Evolutionary conservation across 2,329 filamentous ascomycete species (phyloP), one percentile per base, ranked within the genome.

Genomic region (Bipolaris zeicola): DNA sequence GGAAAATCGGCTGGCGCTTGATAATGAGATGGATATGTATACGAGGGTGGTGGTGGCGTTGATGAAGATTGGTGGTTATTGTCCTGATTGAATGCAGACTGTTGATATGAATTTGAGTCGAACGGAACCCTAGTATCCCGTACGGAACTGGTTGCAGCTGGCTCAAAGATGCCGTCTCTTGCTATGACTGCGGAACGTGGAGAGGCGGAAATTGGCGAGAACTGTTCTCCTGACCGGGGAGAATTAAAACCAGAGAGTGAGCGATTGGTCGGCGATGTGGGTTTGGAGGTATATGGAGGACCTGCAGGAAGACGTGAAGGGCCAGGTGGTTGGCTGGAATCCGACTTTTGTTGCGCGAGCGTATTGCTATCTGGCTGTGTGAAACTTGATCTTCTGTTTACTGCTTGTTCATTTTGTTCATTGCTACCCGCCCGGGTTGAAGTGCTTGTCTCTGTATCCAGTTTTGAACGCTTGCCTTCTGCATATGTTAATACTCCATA

Each of bases 401-500:
- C 31, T 31, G 59, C 42, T 37, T 67, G 69, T 7, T 76, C 72
- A 13, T 60, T 46, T 36, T 70, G 63, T 22, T 76, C 73, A 24
- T 73, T 57, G 50, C 69, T 72, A 50, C 61, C 72, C 44, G 67
- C 70, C 50, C 67, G 66, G 14, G 68, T 71, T n/a, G 68, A 71
- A 16, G 57, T 64, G 39, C 55, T 74, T 6, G 64, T 69, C 34
- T 80, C 77, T 11, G 71, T 68, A 52, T 80, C 78, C 5, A 79
- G 57, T 56, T 74, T 79, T 6, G 78, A 77, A 46, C 78, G 74
- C 58, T 81, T 81, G 50, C 73, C 76, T 69, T 80, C 77, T 70
- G 58, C 50, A 41, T 36, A 49, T 61, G 67, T 73, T 52, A 70
- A 51, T 56, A 54, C 38, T 42, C 20, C 44, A 54, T 58, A 59